Base-by-base conservation (phyloP, 805 yeast species). In the Pichia exigua region DNA sequence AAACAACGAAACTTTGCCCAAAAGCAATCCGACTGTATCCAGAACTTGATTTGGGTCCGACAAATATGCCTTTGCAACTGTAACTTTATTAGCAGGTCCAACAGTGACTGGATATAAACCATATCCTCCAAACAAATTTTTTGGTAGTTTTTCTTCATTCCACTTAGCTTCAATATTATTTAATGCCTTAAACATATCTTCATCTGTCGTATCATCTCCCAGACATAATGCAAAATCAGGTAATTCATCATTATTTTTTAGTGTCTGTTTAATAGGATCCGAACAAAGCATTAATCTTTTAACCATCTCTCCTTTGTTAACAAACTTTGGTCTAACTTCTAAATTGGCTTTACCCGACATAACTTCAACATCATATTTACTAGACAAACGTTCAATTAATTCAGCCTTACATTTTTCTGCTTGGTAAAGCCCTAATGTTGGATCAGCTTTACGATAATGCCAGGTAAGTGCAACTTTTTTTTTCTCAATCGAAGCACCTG, bases 311-410 rank as follows among this genome's bases (percentile, higher is more conserved):
- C 99, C 99, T 68, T 94, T 94, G 72, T 94, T 94, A 50, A 92
- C 89, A 65, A 90, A 87, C 54, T 81, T 80, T 15, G 99, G 99
- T 57, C 99, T 77, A n/a, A 94, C 98, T 70, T 94, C 99, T 45
- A 94, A 78, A 63, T 94, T 94, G 32, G 98, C 98, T 69, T 94
- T 94, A 45, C 99, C 99, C 15, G 85, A 76, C 97, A 94, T 92
- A 17, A 94, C 94, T 63, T 94, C 99, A 43, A 94, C 85, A 55
- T 89, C 96, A 62, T 81, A 86, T 22, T 78, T 76, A 28, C 67
- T 68, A 2, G 17, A 18, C 12, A 91, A 78, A 1, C 83, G 76
- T 18, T 71, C 72, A 53, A 75, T 71, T 56, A 94, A 69, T 54
- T 83, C 84, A 22, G 81, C 74, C 55, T 83, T 78, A 62, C 94